Evolutionary conservation across 108 stramenopile species (phyloP), one percentile per base, ranked within the genome.

Genomic region (Stephanodiscus minutulus): DNA sequence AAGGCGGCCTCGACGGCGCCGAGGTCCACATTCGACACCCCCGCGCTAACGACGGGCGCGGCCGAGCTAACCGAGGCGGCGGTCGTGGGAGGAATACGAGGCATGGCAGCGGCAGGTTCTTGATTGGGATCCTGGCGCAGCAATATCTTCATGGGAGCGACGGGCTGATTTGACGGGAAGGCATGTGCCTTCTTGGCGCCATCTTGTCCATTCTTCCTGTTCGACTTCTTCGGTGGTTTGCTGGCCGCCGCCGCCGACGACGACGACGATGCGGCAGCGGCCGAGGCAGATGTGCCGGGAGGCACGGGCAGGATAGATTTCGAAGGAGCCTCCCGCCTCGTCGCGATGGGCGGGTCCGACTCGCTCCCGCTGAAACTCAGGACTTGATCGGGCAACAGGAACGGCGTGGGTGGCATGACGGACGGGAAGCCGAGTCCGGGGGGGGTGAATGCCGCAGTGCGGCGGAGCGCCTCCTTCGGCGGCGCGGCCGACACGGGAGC

Each of bases 341-440:
- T 41, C 62, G 21, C 18, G 21, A 21, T 50, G 3, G 15, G 21
- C 33, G 41, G 0, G 8, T 35, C 64, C 8, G 13, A 12, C 24
- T 41, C 52, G 36, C 18, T 36, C 22, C 22, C 50, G 46, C 60
- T 66, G 7, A 55, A 64, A 36, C 70, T 67, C 27, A 79, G 77
- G 15, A 79, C 43, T 66, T 79, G 59, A 74, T 76, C 76, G 8
- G 79, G 79, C 22, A 74, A 80, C 57, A 80, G 41, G 50, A 75
- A 71, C 10, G 66, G 15, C 65, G 67, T 67, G 37, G 59, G 35
- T 21, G 59, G 36, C 36, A 36, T 11, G 21, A 41, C n/a, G 0
- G 59, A 37, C 7, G 59, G 59, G 5, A 60, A 29, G 22, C 29
- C 55, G 37, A 53, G 18, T 11, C 35, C 54, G 15, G 53, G 54